Evolutionary conservation across 1,139 yeast genomes (phyloP).

Genomic region (Saccharomyces hybrid): DNA sequence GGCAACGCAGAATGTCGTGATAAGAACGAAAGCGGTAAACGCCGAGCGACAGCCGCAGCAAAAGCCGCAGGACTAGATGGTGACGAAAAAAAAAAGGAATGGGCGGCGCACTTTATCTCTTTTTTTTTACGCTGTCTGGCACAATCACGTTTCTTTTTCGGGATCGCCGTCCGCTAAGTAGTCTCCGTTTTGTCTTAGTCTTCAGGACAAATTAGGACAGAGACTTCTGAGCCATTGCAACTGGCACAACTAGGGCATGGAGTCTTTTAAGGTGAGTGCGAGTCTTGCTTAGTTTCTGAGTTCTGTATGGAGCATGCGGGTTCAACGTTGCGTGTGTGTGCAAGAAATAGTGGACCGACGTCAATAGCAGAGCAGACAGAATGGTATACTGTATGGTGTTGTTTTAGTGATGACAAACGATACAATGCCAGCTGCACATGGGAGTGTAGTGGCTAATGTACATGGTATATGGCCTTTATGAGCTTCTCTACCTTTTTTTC

Average conservation of each 20-base stretch:
- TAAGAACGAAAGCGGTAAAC: neutral
- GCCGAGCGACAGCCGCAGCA: neutral
- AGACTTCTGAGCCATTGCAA: neutral
- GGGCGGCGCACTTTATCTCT: neutral
- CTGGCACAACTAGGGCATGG: no score
- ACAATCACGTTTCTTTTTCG: neutral
- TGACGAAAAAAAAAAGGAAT: neutral
- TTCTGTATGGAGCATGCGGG: no score
- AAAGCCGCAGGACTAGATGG: neutral
- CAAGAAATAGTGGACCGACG: no score
- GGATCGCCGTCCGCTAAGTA: neutral
- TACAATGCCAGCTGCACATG: no score
- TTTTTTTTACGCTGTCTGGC: neutral
- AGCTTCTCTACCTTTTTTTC: neutral
- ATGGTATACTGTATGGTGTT: no score
- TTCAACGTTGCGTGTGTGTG: no score
- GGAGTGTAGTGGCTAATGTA: no score
- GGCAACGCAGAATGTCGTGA: neutral
- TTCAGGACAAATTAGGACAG: neutral
- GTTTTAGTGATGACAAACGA: no score
- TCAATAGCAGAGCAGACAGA: no score
- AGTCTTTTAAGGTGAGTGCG: no score
- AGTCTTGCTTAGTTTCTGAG: no score
- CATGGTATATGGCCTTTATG: no score
- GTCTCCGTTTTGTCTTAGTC: neutral